Evolutionary conservation across 2,329 filamentous ascomycete species (phyloP).

Genomic region (Lachnellula arida): DNA sequence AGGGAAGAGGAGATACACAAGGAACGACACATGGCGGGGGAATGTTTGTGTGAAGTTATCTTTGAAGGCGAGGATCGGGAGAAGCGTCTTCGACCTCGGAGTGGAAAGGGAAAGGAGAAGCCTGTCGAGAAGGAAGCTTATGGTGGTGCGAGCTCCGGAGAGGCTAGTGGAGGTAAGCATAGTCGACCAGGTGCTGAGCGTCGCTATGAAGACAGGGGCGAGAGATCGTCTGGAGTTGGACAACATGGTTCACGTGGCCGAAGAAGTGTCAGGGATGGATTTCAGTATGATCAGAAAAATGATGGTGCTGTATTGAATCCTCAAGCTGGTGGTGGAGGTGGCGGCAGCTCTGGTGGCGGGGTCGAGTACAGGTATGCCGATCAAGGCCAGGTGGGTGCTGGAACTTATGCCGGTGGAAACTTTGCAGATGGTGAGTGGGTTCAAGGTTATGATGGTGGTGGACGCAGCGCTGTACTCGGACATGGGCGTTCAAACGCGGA

Average conservation of each 20-base stretch:
- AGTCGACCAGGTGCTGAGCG: background rate
- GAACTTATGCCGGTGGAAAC: background rate
- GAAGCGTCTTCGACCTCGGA: conserved; percentile 6
- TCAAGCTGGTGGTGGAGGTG: background rate
- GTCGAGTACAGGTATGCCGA: background rate
- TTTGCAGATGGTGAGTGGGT: background rate
- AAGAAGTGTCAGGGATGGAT: background rate
- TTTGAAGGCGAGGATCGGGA: conserved; percentile 24
- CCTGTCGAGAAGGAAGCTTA: conserved; percentile 2
- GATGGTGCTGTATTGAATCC: background rate
- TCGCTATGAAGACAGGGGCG: background rate
- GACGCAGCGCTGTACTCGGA: background rate
- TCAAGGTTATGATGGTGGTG: background rate
- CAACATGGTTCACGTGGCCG: background rate
- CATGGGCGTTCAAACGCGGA: background rate
- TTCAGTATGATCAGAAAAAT: background rate
- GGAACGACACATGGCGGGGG: conserved; percentile 15
- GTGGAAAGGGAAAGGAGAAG: conserved; percentile 9
- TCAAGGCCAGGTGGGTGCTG: background rate
- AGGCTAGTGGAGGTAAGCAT: background rate
- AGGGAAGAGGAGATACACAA: conserved; percentile 25
- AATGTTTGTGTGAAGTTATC: conserved; percentile 25
- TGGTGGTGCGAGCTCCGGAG: background rate
- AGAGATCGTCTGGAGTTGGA: background rate
- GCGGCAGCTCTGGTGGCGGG: background rate